Conservation (phyloP, 1,284 basidiomycete genomes). For the Cutaneotrichosporon cyanovorans region DNA sequence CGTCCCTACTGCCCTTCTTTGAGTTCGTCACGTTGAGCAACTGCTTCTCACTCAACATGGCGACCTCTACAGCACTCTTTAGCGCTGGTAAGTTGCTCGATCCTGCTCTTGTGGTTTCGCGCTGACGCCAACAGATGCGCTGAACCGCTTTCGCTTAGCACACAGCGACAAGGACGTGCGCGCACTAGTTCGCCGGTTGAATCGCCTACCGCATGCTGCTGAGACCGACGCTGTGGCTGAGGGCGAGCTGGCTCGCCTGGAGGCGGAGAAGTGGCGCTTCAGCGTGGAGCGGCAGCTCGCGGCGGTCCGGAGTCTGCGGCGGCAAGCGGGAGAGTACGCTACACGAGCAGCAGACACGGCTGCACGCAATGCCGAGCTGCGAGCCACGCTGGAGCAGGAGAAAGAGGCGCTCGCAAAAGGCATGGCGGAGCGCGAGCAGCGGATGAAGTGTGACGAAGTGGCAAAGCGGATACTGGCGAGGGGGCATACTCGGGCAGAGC, state of each 20-base stretch:
- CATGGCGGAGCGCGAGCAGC: slow-evolving; percentile 27
- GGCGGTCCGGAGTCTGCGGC: slow-evolving; percentile 26
- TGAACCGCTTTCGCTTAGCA: slow-evolving; percentile 37
- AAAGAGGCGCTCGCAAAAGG: slow-evolving; percentile 23
- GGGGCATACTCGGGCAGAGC: slow-evolving; percentile 27
- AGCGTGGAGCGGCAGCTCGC: slow-evolving; percentile 31
- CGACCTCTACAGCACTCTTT: background rate
- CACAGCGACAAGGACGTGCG: slow-evolving; percentile 37
- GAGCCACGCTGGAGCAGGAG: slow-evolving; percentile 25
- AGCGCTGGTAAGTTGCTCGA: slow-evolving; percentile 1
- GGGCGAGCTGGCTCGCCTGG: slow-evolving; percentile 19
- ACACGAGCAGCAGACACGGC: slow-evolving; percentile 13
- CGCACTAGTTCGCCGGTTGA: slow-evolving; percentile 28
- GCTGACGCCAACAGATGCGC: slow-evolving; percentile 25
- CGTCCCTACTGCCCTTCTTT: no score
- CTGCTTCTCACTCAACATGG: no score
- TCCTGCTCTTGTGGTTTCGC: background rate
- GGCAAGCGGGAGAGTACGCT: slow-evolving; percentile 25
- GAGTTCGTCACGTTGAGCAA: no score
- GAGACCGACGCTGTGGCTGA: slow-evolving; percentile 3
- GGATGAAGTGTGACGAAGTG: slow-evolving; percentile 36
- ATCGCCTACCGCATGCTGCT: slow-evolving; percentile 18
- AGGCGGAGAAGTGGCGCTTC: slow-evolving; percentile 31
- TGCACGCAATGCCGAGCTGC: slow-evolving; percentile 20
- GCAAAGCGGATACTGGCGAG: slow-evolving; percentile 28